Percentiles rank a stretch among this genome's conserved stretches.
phyloP scores from a whole-genome alignment of 164 flowering plant species.

The Vitis cinerea region DNA sequence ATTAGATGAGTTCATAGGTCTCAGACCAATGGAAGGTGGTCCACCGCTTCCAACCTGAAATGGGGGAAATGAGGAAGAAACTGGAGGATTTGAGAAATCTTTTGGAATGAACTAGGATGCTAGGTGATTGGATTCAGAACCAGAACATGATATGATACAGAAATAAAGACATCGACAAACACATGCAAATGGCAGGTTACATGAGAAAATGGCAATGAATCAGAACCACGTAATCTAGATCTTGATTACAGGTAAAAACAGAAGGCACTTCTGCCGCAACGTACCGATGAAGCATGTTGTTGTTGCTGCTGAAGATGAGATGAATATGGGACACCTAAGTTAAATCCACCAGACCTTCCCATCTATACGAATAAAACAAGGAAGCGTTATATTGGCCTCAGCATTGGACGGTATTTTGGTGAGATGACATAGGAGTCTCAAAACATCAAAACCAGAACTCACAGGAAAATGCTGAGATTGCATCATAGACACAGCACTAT shows the following conservation, averaged over 20 bases:
- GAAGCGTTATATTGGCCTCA: not conserved
- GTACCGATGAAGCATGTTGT: conserved; percentile 63
- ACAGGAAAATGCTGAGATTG: conserved; percentile 84
- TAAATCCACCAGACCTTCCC: conserved; percentile 84
- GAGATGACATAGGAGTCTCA: too few species aligned
- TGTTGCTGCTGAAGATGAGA: conserved; percentile 75
- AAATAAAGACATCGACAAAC: not conserved
- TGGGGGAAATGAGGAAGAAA: not conserved
- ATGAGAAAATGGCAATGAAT: conserved; percentile 76
- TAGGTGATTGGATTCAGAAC: not conserved
- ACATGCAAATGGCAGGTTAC: conserved; percentile 79
- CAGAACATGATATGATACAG: too few species aligned
- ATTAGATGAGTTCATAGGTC: conserved; percentile 68
- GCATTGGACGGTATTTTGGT: not conserved
- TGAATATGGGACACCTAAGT: conserved; percentile 68
- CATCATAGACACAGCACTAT: conserved; percentile 70
- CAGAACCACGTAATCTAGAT: conserved; percentile 77
- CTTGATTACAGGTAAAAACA: conserved; percentile 69
- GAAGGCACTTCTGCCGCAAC: conserved; percentile 57
- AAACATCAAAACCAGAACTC: conserved; percentile 21
- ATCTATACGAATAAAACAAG: conserved; percentile 33
- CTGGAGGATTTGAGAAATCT: not conserved
- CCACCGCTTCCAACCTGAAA: conserved; percentile 56
- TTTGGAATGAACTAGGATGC: not conserved
- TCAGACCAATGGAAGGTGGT: conserved; percentile 74